A percentile compares a stretch with the other conserved stretches of the same genome.
Conservation (phyloP, 2,329 filamentous ascomycete genomes). For the Arthrobotrys sinensis region DNA sequence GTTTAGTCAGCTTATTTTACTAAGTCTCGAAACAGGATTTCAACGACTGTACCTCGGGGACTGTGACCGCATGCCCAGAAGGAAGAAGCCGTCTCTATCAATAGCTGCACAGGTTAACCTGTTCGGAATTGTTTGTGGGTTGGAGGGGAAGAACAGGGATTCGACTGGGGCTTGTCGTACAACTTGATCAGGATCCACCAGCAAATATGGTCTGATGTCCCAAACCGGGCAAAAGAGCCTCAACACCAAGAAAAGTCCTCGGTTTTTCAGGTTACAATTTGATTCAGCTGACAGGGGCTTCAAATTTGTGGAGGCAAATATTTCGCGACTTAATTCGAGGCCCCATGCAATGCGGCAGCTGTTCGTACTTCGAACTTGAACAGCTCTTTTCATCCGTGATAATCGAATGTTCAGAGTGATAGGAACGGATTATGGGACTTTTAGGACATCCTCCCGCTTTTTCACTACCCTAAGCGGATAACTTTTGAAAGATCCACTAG, state of each 20-base stretch:
- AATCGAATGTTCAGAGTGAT: background rate
- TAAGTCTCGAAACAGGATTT: conserved; percentile 31
- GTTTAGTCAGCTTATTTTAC: conserved; percentile 12
- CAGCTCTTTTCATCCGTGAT: background rate
- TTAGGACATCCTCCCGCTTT: conserved; percentile 10
- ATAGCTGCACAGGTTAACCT: background rate
- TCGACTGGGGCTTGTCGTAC: background rate
- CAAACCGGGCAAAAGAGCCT: conserved; percentile 10
- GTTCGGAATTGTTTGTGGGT: background rate
- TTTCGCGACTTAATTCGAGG: conserved; percentile 6
- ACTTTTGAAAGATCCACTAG: conserved; percentile 8
- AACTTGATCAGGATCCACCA: conserved; percentile 4
- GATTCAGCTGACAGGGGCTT: conserved; percentile 20
- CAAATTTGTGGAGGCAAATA: conserved; percentile 28
- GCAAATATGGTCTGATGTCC: conserved; percentile 12
- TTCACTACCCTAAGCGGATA: background rate
- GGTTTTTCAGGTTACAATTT: conserved; percentile 7
- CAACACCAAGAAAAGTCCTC: background rate
- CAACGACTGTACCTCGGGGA: conserved; percentile 1
- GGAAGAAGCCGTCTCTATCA: conserved; percentile 21
- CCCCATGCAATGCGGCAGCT: conserved; percentile 17
- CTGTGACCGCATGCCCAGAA: background rate
- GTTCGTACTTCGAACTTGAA: background rate
- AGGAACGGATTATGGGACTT: background rate
- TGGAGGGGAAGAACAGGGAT: conserved; percentile 1